Percentiles rank a stretch among this genome's conserved stretches.
Conservation (phyloP, 2,329 filamentous ascomycete genomes). For the Bipolaris sorokiniana region DNA sequence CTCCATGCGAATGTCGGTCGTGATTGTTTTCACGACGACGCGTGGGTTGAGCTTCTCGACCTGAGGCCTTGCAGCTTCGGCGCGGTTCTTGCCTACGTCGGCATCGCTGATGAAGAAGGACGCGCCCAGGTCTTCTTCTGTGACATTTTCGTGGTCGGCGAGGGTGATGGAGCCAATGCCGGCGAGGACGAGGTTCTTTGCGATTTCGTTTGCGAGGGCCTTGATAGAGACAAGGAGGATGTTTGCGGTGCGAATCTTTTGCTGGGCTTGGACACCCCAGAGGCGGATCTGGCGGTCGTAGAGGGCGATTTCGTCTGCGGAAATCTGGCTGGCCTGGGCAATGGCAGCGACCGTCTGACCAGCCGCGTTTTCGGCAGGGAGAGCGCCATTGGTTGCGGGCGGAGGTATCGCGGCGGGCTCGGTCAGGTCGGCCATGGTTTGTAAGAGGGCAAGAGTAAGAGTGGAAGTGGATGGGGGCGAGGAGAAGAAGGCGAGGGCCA, state of each 20-base stretch:
- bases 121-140: slow-evolving; percentile 74
- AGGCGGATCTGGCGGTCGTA: slow-evolving; percentile 97
- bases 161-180: slow-evolving; percentile 91
- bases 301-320: slow-evolving; percentile 87
- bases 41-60: slow-evolving; percentile 89
- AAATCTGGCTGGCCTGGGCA: slow-evolving; percentile 51
- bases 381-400: slow-evolving; percentile 32
- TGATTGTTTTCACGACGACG: slow-evolving; percentile 76
- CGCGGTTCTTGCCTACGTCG: slow-evolving; percentile 80
- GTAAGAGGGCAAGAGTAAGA: neutral
- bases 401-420: slow-evolving; percentile 12
- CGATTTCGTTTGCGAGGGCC: slow-evolving; percentile 89
- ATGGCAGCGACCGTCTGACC: slow-evolving; percentile 48
- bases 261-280: slow-evolving; percentile 95
- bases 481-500: too few relatives aligned
- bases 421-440: slow-evolving; percentile 31
- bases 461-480: neutral
- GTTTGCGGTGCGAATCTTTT: slow-evolving; percentile 84
- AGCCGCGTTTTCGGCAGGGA: slow-evolving; percentile 43
- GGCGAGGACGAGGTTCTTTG: slow-evolving; percentile 95
- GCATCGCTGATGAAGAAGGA: slow-evolving; percentile 75
- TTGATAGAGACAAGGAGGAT: slow-evolving; percentile 88
- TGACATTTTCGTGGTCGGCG: slow-evolving; percentile 76
- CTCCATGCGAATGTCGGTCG: slow-evolving; percentile 63
- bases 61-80: slow-evolving; percentile 76